Evolutionary conservation across 2,329 filamentous ascomycete species (phyloP), one percentile per base, ranked within the genome.

Genomic region (Rutstroemia sp.): DNA sequence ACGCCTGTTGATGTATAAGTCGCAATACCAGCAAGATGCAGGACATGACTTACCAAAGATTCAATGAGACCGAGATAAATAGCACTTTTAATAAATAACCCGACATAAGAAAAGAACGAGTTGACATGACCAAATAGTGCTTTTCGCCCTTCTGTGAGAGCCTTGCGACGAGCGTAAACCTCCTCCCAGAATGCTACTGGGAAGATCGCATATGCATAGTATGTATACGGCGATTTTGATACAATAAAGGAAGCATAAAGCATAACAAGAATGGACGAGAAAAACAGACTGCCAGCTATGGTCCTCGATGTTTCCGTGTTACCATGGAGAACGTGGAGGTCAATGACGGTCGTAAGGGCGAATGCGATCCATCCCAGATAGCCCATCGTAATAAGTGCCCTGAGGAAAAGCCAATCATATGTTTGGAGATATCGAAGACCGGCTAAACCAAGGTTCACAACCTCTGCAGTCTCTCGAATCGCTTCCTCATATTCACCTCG

Each of bases 181-280:
- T 96, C 92, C 71, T 96, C 92, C 94, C 94, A 99, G 74, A 99
- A 97, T 57, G 89, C 81, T 2, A 96, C 84, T 0, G 94, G 94
- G 71, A 99, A 99, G 64, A 95, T 81, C 0, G 87, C 88, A 69
- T 99, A 99, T 2, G 83, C 82, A 67, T 97, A 99, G 71, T 99
- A 99, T 2, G 88, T 87, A 57, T 78, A 69, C 0, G 92, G 87
- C 1, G 92, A 96, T 46, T 83, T 81, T 47, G 95, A 92, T 57
- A 89, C 76, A 57, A 88, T 75, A 55, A 99, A 87, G 0, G 89
- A 84, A 6, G 90, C 86, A 66, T 88, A 96, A 12, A 97, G 72
- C 1, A 77, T 77, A 23, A 88, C 79, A n/a, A 95, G 78, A 4
- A 87, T 69, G 0, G 92, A 90, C 0, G 87, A 86, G 68, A 96